These are phyloP conservation scores for Aspergillus felis DNA, from an alignment of 2,329 filamentous ascomycete species.

Conservation along the genomic window DNA sequence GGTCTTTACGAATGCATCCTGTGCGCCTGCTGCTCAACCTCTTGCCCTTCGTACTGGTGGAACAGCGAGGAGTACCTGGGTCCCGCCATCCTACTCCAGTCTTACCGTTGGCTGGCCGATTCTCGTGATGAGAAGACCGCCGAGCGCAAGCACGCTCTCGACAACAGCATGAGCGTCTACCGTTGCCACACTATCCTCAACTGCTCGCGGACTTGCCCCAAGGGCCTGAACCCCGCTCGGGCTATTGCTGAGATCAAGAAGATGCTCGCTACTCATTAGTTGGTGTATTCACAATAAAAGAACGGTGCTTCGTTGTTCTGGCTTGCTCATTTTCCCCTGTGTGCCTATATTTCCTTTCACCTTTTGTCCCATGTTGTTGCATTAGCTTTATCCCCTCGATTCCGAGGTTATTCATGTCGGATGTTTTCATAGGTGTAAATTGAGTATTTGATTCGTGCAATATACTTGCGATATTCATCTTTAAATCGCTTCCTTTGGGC, in stretches of 20 bases:
- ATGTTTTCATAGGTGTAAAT: slow-evolving; percentile 30
- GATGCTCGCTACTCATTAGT: slow-evolving; percentile 63
- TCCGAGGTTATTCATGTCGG: slow-evolving; percentile 20
- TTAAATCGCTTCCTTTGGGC: not conserved
- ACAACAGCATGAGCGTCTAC: slow-evolving; percentile 99
- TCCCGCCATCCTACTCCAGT: slow-evolving; percentile 92
- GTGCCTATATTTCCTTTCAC: slow-evolving; percentile 6
- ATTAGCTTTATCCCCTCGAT: slow-evolving; percentile 17
- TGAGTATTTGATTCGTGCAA: slow-evolving; percentile 18
- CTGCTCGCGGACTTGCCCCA: slow-evolving; percentile 95
- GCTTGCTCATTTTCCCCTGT: slow-evolving; percentile 12
- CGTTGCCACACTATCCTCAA: slow-evolving; percentile 99
- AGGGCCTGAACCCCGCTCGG: slow-evolving; percentile 92
- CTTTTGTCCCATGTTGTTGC: slow-evolving; percentile 8
- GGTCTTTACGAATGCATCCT: slow-evolving; percentile 99
- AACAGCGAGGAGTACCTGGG: slow-evolving; percentile 98
- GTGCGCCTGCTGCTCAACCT: slow-evolving; percentile 98
- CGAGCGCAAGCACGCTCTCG: slow-evolving; percentile 83
- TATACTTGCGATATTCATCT: slow-evolving; percentile 1
- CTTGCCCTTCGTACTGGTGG: slow-evolving; percentile 99
- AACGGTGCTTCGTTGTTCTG: slow-evolving; percentile 12
- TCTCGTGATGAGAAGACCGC: slow-evolving; percentile 86
- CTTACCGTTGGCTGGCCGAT: slow-evolving; percentile 95
- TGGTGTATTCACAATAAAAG: slow-evolving; percentile 5
- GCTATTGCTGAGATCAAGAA: slow-evolving; percentile 99